phyloP scores from a whole-genome alignment of 768 basidiomycete species.

The Lactifluus subvellereus region DNA sequence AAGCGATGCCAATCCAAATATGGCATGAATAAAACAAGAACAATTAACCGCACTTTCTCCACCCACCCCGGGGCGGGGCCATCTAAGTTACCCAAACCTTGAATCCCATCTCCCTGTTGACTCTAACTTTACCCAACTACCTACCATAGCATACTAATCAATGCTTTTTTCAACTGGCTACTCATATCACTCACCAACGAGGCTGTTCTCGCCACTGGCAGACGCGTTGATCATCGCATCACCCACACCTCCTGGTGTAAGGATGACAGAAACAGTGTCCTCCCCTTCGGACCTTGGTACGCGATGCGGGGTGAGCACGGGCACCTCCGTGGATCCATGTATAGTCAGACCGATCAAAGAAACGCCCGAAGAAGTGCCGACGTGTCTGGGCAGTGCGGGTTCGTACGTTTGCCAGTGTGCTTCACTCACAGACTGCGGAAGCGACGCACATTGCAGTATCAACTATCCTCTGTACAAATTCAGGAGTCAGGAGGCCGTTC shows the following conservation, averaged over 20 bases:
- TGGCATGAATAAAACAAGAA: not conserved
- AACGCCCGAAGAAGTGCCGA: not conserved
- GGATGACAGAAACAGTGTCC: conserved; percentile 43
- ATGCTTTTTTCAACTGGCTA: not conserved
- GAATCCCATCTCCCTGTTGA: conserved; percentile 39
- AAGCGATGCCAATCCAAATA: not conserved
- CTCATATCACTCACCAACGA: not conserved
- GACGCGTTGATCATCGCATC: not conserved
- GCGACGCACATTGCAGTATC: conserved; percentile 39
- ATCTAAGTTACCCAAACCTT: conserved; percentile 34
- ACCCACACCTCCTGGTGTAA: conserved; percentile 16
- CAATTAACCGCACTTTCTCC: not conserved
- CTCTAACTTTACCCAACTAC: conserved; percentile 43
- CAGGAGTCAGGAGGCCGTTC: conserved; percentile 49
- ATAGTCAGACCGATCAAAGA: conserved; percentile 42
- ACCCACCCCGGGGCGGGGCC: not conserved
- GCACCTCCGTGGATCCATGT: conserved; percentile 41
- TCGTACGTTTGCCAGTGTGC: not conserved
- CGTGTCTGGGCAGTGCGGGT: not conserved
- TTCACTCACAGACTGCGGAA: not conserved
- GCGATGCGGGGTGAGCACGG: conserved; percentile 41
- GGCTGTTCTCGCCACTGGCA: not conserved
- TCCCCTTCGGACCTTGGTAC: conserved; percentile 46
- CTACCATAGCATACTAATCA: not conserved
- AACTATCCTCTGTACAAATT: conserved; percentile 50